Conservation (phyloP, 179 eudicot genomes). For the Gypsophila paniculata region DNA sequence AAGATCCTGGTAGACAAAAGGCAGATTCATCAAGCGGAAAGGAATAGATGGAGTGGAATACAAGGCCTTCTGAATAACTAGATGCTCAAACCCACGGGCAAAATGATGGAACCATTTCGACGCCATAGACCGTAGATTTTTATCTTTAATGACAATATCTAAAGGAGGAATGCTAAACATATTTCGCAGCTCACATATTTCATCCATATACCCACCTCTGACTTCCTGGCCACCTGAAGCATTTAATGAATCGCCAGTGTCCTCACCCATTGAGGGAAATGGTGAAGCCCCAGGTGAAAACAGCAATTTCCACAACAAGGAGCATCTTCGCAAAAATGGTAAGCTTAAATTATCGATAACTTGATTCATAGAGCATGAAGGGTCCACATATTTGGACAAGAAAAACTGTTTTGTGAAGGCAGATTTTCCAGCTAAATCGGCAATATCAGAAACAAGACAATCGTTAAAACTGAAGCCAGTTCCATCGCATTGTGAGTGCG, state of each 20-base stretch:
- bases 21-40: conserved; percentile 72
- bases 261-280: conserved; percentile 40
- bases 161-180: conserved; percentile 74
- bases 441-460: conserved; percentile 56
- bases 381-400: conserved; percentile 50
- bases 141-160: conserved; percentile 54
- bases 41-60: conserved; percentile 63
- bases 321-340: conserved; percentile 87
- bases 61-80: conserved; percentile 28
- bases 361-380: conserved; percentile 41
- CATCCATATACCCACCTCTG: conserved; percentile 43
- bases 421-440: conserved; percentile 40
- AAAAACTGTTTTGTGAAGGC: conserved; percentile 41
- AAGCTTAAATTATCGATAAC: conserved; percentile 53
- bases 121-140: conserved; percentile 38
- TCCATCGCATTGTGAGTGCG: conserved; percentile 30
- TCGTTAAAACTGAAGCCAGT: conserved; percentile 39
- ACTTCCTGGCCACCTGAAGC: conserved; percentile 30
- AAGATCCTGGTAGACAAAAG: conserved; percentile 81
- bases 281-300: conserved; percentile 45
- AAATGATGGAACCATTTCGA: conserved; percentile 67
- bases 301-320: conserved; percentile 69
- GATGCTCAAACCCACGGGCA: conserved; percentile 35
- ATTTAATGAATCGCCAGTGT: conserved; percentile 34
- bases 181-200: conserved; percentile 52